Percentiles rank a stretch among this genome's conserved stretches.
Evolutionary conservation across 2,329 filamentous ascomycete genomes (phyloP).

Genomic region (Alternaria gaisen): DNA sequence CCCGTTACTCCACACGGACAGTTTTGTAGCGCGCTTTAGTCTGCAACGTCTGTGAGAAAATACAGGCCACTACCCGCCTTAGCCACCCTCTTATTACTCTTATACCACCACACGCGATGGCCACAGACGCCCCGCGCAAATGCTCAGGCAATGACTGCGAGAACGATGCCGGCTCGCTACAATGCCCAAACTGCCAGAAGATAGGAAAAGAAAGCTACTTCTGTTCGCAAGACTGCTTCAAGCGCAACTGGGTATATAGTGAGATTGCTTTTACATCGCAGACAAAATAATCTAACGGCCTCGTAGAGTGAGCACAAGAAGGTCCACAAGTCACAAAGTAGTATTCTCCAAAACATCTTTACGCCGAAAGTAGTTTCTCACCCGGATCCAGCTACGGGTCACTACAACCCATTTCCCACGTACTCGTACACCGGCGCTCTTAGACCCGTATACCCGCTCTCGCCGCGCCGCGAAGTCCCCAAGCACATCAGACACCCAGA

Average conservation of each 20-base stretch:
- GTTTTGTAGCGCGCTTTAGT: neutral
- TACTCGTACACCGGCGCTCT: constrained; percentile 83
- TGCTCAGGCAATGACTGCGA: constrained; percentile 85
- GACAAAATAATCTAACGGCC: constrained; percentile 31
- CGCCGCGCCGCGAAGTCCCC: constrained; percentile 65
- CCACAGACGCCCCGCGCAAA: constrained; percentile 64
- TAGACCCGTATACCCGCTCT: constrained; percentile 77
- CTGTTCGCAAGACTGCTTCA: constrained; percentile 98
- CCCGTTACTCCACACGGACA: constrained; percentile 17
- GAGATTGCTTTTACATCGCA: constrained; percentile 19
- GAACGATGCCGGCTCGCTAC: constrained; percentile 84
- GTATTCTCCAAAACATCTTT: constrained; percentile 75
- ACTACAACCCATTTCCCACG: constrained; percentile 90
- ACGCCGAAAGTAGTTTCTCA: constrained; percentile 86
- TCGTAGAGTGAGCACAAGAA: constrained; percentile 80
- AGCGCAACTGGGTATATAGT: constrained; percentile 87
- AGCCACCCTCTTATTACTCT: neutral
- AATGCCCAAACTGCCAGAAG: constrained; percentile 96
- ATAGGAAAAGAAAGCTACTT: constrained; percentile 91
- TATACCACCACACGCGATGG: constrained; percentile 34
- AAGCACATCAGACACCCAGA: constrained; percentile 84
- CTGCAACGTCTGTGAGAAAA: neutral
- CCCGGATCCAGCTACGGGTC: constrained; percentile 88
- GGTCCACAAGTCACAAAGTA: constrained; percentile 82
- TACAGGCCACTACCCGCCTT: neutral